Conservation (phyloP, 2,329 filamentous ascomycete species). For the Botrytis galanthina region DNA sequence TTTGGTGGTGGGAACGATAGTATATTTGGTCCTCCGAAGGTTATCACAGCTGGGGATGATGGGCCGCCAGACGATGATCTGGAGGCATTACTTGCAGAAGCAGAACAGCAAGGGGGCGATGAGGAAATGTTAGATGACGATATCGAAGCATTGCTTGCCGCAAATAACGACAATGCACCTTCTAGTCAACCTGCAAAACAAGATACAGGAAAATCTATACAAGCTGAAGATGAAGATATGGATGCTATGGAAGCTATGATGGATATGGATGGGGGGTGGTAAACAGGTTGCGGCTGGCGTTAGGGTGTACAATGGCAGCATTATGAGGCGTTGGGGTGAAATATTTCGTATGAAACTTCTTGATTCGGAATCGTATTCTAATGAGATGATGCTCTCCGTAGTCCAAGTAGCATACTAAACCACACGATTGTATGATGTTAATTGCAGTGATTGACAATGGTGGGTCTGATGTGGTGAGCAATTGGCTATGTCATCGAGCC, state of each 20-base stretch:
- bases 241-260: conserved; percentile 56
- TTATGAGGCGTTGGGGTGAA: conserved; percentile 19
- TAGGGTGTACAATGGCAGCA: conserved; percentile 3
- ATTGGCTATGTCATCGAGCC: neutral
- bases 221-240: conserved; percentile 26
- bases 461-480: neutral
- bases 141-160: conserved; percentile 30
- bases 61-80: conserved; percentile 45
- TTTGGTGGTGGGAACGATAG: conserved; percentile 29
- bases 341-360: neutral
- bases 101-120: conserved; percentile 42
- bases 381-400: neutral
- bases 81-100: conserved; percentile 32
- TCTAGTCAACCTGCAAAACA: conserved; percentile 7
- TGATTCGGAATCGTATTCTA: neutral
- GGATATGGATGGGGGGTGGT: conserved; percentile 35
- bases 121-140: conserved; percentile 40
- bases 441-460: neutral
- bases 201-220: conserved; percentile 23
- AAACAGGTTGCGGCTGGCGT: conserved; percentile 7
- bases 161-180: conserved; percentile 28
- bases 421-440: neutral
- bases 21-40: conserved; percentile 33
- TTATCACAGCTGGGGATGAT: conserved; percentile 25
- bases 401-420: neutral